Evolutionary conservation across 192 early-diverging fungal species (phyloP).

Genomic region (Geranomyces variabilis): DNA sequence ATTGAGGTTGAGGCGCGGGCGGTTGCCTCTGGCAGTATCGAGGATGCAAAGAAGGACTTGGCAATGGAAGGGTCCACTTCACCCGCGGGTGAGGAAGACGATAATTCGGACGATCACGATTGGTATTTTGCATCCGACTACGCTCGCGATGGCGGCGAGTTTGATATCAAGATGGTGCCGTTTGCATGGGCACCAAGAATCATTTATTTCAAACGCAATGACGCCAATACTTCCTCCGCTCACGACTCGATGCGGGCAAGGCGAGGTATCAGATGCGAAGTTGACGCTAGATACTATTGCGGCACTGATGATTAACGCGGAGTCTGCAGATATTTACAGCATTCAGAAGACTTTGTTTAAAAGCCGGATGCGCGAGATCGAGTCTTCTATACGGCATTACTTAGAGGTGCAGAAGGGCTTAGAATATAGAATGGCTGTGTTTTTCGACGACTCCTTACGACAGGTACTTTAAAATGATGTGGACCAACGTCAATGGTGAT

Average conservation of each 20-base stretch:
- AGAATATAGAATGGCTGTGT: constrained; percentile 47
- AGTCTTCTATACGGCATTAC: constrained; percentile 58
- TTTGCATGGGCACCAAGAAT: constrained; percentile 65
- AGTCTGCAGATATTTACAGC: constrained; percentile 50
- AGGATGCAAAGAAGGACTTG: not conserved
- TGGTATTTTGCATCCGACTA: constrained; percentile 32
- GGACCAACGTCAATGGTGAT: not conserved
- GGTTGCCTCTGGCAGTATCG: constrained; percentile 33
- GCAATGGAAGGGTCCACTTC: not conserved
- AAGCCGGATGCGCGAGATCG: constrained; percentile 59
- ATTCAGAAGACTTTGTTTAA: constrained; percentile 61
- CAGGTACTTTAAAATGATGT: constrained; percentile 11
- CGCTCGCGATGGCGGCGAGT: constrained; percentile 2
- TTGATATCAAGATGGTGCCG: constrained; percentile 49
- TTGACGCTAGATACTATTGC: too few relatives aligned
- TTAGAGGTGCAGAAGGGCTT: constrained; percentile 52
- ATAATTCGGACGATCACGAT: constrained; percentile 9
- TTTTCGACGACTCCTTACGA: constrained; percentile 48
- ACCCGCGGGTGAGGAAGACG: not conserved
- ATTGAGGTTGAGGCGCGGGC: constrained; percentile 51
- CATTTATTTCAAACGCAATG: constrained; percentile 45
- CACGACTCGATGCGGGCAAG: constrained; percentile 18
- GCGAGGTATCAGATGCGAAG: not conserved
- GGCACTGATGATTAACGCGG: too few relatives aligned
- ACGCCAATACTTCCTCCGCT: not conserved